A percentile compares a stretch with the other conserved stretches of the same genome.
Conservation (phyloP, 139 green algal species). For the Eudorina sp. region DNA sequence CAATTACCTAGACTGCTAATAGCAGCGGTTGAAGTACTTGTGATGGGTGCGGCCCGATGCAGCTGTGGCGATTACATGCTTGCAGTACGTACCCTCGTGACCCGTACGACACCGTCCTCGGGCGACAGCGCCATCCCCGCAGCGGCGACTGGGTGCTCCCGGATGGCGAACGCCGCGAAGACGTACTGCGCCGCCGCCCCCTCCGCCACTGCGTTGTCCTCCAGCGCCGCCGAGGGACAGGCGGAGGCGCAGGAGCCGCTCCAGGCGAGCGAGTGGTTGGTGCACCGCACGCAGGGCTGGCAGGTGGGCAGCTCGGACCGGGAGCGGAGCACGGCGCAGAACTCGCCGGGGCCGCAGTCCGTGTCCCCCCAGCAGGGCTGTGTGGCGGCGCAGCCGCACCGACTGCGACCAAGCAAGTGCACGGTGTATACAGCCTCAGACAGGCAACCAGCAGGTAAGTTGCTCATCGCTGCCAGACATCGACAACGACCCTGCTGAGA, state of each 20-base stretch:
- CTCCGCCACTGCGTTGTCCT: neutral
- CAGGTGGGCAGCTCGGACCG: neutral
- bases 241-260: neutral
- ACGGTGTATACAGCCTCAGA: no score
- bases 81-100: no score
- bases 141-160: neutral
- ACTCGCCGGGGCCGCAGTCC: slow-evolving; percentile 24
- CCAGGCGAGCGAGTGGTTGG: neutral
- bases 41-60: no score
- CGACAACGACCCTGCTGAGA: no score
- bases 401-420: no score
- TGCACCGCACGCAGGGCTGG: slow-evolving; percentile 21
- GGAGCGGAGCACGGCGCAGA: neutral
- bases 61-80: no score
- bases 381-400: neutral
- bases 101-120: no score
- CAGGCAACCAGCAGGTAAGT: no score
- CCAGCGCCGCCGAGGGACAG: slow-evolving; percentile 18
- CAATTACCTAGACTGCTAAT: no score
- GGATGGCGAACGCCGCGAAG: neutral
- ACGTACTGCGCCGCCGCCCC: neutral
- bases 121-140: no score
- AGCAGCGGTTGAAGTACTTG: no score
- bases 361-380: neutral
- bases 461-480: no score